These are phyloP conservation scores for Byssochlamys sp. DNA, from an alignment of 2,329 filamentous ascomycete genomes.

Conservation along the genomic window DNA sequence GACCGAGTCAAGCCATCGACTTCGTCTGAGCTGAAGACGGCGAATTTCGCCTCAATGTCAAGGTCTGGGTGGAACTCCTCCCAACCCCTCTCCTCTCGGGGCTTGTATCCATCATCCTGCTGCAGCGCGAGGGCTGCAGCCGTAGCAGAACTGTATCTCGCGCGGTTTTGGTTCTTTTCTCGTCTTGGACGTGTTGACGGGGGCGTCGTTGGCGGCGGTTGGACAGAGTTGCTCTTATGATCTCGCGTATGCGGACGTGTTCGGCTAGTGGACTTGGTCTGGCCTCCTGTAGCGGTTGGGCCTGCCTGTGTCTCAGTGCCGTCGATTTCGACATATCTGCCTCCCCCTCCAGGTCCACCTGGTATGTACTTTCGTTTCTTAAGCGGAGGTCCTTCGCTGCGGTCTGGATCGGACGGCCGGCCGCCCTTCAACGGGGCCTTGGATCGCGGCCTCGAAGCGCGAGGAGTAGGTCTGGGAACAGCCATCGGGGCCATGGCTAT, in stretches of 20 bases:
- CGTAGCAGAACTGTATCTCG: constrained; percentile 70
- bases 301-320: constrained; percentile 50
- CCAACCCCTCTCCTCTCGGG: constrained; percentile 90
- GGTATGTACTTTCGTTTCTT: constrained; percentile 73
- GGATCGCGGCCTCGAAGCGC: constrained; percentile 19
- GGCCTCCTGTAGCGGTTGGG: constrained; percentile 38
- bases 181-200: constrained; percentile 32
- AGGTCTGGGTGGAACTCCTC: constrained; percentile 95
- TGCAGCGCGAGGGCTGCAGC: constrained; percentile 81
- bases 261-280: constrained; percentile 40
- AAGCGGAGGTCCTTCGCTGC: constrained; percentile 49
- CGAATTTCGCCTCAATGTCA: constrained; percentile 73
- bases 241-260: constrained; percentile 44
- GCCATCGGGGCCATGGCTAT: constrained; percentile 24
- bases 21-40: constrained; percentile 70
- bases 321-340: constrained; percentile 69
- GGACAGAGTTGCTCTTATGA: constrained; percentile 26
- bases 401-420: constrained; percentile 17
- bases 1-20: constrained; percentile 63
- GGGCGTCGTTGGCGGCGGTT: constrained; percentile 24
- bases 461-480: constrained; percentile 12
- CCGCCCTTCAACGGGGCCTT: constrained; percentile 24
- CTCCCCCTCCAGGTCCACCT: constrained; percentile 75
- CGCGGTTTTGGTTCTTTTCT: constrained; percentile 40
- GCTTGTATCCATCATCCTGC: constrained; percentile 93